Evolutionary conservation across 2,329 filamentous ascomycete species (phyloP).

Genomic region (Phaeosphaeriaceae sp.): DNA sequence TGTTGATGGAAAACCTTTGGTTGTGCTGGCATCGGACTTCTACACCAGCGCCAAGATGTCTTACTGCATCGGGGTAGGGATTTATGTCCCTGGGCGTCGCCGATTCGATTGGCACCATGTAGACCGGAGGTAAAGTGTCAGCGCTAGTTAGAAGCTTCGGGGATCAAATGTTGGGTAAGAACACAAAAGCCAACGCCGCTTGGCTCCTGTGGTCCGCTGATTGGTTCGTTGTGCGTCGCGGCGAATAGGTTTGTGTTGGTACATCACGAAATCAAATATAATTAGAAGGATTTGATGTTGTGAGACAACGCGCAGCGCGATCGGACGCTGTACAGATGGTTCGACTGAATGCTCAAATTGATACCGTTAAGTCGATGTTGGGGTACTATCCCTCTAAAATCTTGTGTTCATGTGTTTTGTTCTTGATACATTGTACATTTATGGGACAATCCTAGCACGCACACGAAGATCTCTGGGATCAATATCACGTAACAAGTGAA

Average conservation of each 20-base stretch:
- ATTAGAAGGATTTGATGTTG: not conserved
- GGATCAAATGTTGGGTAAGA: conserved; percentile 3
- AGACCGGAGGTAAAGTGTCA: not conserved
- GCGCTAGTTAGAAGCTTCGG: conserved; percentile 10
- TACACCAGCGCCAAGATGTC: conserved; percentile 7
- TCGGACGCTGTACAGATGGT: not conserved
- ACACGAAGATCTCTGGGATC: no score
- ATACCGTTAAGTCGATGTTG: no score
- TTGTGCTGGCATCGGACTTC: conserved; percentile 9
- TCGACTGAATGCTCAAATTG: not conserved
- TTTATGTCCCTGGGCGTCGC: not conserved
- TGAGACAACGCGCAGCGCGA: not conserved
- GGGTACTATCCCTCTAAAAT: no score
- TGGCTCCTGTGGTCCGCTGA: not conserved
- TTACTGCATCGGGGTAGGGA: not conserved
- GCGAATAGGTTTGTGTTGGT: not conserved
- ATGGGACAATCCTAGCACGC: no score
- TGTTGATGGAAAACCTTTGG: not conserved
- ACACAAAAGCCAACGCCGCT: not conserved
- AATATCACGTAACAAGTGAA: no score
- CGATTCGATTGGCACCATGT: not conserved
- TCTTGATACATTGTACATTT: no score
- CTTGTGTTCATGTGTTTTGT: no score
- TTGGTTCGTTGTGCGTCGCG: not conserved
- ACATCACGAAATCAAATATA: not conserved